phyloP scores from a whole-genome alignment of 2,329 filamentous ascomycete genomes.

The Epichloe bromicola region DNA sequence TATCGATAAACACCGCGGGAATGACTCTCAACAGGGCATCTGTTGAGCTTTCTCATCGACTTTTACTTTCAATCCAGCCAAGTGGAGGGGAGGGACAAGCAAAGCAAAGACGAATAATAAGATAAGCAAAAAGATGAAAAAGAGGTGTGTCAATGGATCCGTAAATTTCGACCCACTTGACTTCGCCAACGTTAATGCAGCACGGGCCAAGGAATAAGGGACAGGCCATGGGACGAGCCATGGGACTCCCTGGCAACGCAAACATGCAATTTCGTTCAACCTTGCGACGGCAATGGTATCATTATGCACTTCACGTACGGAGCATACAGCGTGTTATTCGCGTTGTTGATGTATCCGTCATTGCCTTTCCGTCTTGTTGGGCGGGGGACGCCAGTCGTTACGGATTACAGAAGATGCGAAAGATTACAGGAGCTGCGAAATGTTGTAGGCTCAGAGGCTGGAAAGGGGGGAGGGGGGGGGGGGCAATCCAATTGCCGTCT shows the following conservation, averaged over 20 bases:
- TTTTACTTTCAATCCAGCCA: too few species aligned
- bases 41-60: too few species aligned
- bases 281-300: too few species aligned
- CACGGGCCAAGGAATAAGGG: neutral
- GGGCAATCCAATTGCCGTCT: too few species aligned
- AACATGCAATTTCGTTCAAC: constrained; percentile 2
- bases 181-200: constrained; percentile 9
- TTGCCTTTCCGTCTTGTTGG: neutral
- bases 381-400: neutral
- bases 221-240: neutral
- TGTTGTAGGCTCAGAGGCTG: neutral
- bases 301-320: too few species aligned
- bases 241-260: constrained; percentile 1
- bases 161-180: constrained; percentile 14
- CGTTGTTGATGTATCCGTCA: neutral
- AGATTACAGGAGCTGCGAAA: neutral
- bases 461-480: too few species aligned
- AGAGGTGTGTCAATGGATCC: constrained; percentile 7
- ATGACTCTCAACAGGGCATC: neutral
- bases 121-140: too few species aligned
- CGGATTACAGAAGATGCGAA: neutral
- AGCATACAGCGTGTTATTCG: too few species aligned
- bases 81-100: too few species aligned
- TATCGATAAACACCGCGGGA: too few species aligned
- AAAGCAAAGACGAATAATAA: neutral